Base-by-base conservation (phyloP, 2,329 filamentous ascomycete species). In the Cytospora leucostoma region DNA sequence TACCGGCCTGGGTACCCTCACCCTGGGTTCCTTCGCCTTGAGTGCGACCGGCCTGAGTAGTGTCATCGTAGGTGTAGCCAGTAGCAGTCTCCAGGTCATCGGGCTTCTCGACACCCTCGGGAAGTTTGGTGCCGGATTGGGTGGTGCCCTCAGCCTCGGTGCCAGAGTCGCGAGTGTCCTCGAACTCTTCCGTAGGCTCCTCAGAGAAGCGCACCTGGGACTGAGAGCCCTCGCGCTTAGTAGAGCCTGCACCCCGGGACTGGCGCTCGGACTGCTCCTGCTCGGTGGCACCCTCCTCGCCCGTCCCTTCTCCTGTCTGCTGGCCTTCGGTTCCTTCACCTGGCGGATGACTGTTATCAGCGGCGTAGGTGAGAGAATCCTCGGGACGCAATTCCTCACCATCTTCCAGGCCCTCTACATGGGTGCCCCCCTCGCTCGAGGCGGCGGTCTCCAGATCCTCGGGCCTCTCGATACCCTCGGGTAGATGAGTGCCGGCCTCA, bases 331-430 rank as follows among this genome's bases (percentile, higher is more conserved):
- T 44, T 19, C 59, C 37, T 19, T 52, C 35, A 19, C 56, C 64
- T 58, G 55, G 38, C 19, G 33, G 38, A 13, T 59, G 64, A 44
- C 57, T 61, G 54, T 66, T 61, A 58, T 66, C 64, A 61, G 64
- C 64, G 38, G 64, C 64, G 58, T 66, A 63, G 57, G 64, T 66
- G 57, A 66, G 53, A 4, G 64, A 66, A 35, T 66, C 64, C 34
- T 66, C 64, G 40, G 64, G 64, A 27, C 61, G 54, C 6, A 66
- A 50, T 55, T 66, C 64, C 34, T 59, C 54, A 32, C 40, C 61
- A 8, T 62, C 59, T 33, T 54, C 49, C 19, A 60, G 33, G 21
- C 58, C 59, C 38, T 61, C 59, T 27, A 27, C 27, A 53, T 17
- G 10, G 34, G 38, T 11, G 49, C 32, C 37, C 40, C 19, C 54